Evolutionary conservation across 2,329 filamentous ascomycete species (phyloP), one percentile per base, ranked within the genome.

Genomic region (Ilyonectria robusta): DNA sequence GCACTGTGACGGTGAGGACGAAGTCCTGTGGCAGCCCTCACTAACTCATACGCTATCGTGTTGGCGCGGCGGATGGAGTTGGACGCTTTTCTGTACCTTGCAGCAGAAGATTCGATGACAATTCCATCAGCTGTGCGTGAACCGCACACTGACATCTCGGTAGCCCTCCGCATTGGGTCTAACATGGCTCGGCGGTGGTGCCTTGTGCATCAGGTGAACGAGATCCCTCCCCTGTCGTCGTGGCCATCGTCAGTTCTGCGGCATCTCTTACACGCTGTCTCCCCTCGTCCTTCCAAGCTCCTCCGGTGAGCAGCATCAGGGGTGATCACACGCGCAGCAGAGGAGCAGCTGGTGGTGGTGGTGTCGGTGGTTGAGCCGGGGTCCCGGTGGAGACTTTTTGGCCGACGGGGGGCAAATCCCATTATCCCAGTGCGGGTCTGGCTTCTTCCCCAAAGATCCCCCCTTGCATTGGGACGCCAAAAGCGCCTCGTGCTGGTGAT

Each of bases 161-260:
- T 51, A 50, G 23, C 13, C 47, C 15, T 17, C 23, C 17, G 23
- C 15, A 19, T 19, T 51, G 5, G 48, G 48, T 29, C 2, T 21
- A 19, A 53, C n/a, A 37, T 53, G 10, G 31, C 50, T 13, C 19
- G 50, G 50, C 31, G 23, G 50, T 53, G 50, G 50, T 53, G 50
- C 21, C 50, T 51, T 51, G 48, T 53, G 50, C 50, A 35, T 53
- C 50, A 53, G 50, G 50, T 53, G 50, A 35, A 53, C 23, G 50
- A 51, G 29, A 35, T 17, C 29, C 50, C 50, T 42, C 40, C 40
- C 40, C 40, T 42, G 40, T 42, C 40, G 11, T 42, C 40, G 3
- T 42, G 40, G 17, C 8, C 40, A 42, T 42, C 40, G 15, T 40
- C 37, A 42, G 40, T 42, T 42, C 40, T 17, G n/a, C 40, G 15